phyloP scores from a whole-genome alignment of 371 early-diverging fungal species.

The Blastocladiella emersonii region DNA sequence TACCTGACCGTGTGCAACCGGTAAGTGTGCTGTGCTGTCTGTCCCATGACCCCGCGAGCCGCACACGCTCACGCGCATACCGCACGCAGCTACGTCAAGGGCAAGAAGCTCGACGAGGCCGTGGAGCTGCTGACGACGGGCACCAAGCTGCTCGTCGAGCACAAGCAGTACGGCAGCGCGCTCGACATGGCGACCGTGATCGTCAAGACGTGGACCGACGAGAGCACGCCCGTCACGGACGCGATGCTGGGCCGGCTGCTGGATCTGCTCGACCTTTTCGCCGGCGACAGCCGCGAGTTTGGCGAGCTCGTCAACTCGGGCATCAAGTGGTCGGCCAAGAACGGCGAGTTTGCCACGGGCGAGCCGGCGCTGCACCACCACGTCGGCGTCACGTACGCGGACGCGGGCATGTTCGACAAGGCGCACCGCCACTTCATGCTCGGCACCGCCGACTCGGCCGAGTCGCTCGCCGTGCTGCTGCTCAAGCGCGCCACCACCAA shows the following conservation, averaged over 20 bases:
- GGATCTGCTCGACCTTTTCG: slow-evolving; percentile 14
- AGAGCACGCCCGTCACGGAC: slow-evolving; percentile 7
- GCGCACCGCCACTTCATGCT: slow-evolving; percentile 63
- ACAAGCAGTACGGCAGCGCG: slow-evolving; percentile 69
- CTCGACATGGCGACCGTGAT: slow-evolving; percentile 52
- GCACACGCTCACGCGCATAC: too few relatives aligned
- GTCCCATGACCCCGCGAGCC: too few relatives aligned
- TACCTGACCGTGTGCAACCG: slow-evolving; percentile 75
- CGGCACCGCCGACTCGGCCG: slow-evolving; percentile 64
- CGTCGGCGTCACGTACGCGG: slow-evolving; percentile 52
- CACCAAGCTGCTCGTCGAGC: slow-evolving; percentile 53
- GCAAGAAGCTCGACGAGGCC: slow-evolving; percentile 59
- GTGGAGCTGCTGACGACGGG: slow-evolving; percentile 64
- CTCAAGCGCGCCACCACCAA: background rate
- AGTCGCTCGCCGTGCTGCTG: slow-evolving; percentile 36
- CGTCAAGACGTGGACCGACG: slow-evolving; percentile 17
- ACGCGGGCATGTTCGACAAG: slow-evolving; percentile 17
- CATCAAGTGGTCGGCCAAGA: slow-evolving; percentile 43
- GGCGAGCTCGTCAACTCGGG: slow-evolving; percentile 16
- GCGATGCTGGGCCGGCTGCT: background rate
- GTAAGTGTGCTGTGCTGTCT: slow-evolving; percentile 23
- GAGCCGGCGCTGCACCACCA: slow-evolving; percentile 75
- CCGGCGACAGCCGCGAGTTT: slow-evolving; percentile 14
- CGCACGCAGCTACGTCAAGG: slow-evolving; percentile 57
- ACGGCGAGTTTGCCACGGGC: slow-evolving; percentile 45